Conservation (phyloP, 305 asterid species). For the Ilex paraguariensis region DNA sequence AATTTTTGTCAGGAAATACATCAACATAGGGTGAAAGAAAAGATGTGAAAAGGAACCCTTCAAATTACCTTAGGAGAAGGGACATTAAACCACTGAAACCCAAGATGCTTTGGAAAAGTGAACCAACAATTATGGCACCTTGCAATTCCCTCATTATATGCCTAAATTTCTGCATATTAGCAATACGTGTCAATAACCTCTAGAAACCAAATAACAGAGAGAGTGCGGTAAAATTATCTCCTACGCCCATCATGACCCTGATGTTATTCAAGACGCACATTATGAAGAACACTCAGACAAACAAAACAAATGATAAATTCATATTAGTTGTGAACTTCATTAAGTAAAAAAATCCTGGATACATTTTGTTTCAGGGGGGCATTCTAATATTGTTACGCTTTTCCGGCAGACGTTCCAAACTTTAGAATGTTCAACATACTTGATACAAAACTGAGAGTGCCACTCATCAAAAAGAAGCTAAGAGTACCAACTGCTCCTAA, state of each 20-base stretch:
- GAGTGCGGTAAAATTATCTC: background rate
- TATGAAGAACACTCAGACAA: no score
- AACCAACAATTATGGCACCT: conserved; percentile 91
- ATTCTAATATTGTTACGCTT: no score
- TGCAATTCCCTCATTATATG: conserved; percentile 92
- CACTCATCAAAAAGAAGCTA: no score
- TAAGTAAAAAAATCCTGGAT: no score
- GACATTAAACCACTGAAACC: conserved; percentile 97
- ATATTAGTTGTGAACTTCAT: no score
- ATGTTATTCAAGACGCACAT: background rate
- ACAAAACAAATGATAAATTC: no score
- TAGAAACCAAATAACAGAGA: no score
- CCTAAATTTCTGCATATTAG: conserved; percentile 70
- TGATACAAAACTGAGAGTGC: background rate
- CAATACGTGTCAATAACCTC: conserved; percentile 6
- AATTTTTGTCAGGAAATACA: no score
- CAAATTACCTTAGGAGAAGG: conserved; percentile 62
- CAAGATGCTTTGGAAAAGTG: conserved; percentile 73
- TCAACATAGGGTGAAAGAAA: background rate
- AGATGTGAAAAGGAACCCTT: conserved; percentile 9
- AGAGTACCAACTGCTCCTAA: no score
- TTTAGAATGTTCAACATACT: background rate
- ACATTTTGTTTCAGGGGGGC: no score
- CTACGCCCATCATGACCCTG: background rate
- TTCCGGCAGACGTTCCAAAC: no score